phyloP scores from a whole-genome alignment of 306 rosid species.

The Sphenostylis stenocarpa region DNA sequence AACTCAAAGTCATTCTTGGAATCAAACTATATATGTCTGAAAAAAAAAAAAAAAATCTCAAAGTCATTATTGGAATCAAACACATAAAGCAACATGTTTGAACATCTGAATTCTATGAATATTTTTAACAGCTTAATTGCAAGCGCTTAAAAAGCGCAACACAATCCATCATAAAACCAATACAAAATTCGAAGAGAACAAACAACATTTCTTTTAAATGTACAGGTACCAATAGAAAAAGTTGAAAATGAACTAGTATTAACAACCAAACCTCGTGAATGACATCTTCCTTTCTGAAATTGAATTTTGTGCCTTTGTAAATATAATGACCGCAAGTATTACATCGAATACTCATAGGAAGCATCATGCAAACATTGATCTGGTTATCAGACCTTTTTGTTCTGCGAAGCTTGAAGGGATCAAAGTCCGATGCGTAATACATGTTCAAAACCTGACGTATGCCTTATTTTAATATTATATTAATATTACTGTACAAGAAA shows the following conservation, averaged over 20 bases:
- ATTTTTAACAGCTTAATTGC: background rate
- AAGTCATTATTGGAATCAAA: too few species aligned
- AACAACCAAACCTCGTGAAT: conserved; percentile 46
- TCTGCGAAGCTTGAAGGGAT: conserved; percentile 79
- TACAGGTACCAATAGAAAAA: background rate
- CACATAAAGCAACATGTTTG: background rate
- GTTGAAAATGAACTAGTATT: background rate
- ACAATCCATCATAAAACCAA: conserved; percentile 10
- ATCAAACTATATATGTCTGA: too few species aligned
- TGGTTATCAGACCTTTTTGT: conserved; percentile 71
- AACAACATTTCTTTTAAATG: too few species aligned
- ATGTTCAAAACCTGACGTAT: conserved; percentile 89
- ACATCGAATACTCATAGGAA: conserved; percentile 98
- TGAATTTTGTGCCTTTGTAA: conserved; percentile 54
- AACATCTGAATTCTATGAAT: background rate
- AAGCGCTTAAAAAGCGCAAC: too few species aligned
- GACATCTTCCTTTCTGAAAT: conserved; percentile 51
- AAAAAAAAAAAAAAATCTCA: too few species aligned
- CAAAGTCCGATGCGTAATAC: conserved; percentile 93
- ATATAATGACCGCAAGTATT: conserved; percentile 66
- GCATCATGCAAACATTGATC: conserved; percentile 96
- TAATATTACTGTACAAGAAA: too few species aligned
- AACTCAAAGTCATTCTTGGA: too few species aligned
- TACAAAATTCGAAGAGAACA: conserved; percentile 26
- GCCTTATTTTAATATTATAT: too few species aligned